Conservation (phyloP, 306 rosid species). For the Medicago ruthenica region DNA sequence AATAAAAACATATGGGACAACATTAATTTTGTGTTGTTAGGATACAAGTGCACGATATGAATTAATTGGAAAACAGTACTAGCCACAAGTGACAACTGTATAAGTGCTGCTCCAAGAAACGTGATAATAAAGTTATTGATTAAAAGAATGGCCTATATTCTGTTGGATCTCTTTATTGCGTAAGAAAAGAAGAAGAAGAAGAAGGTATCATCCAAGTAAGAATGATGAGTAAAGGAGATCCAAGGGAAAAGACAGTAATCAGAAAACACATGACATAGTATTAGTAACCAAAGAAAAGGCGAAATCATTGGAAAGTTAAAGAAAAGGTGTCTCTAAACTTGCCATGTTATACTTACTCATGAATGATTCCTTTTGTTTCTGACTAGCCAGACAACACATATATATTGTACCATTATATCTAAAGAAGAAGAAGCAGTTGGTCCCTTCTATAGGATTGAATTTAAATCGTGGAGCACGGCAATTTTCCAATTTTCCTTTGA, state of each 20-base stretch:
- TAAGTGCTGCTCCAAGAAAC: slow-evolving; percentile 29
- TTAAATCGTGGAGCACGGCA: too few relatives aligned
- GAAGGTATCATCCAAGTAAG: slow-evolving; percentile 7
- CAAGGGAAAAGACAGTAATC: background rate
- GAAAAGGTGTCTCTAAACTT: slow-evolving; percentile 48
- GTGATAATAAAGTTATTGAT: slow-evolving; percentile 36
- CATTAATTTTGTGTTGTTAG: slow-evolving; percentile 16
- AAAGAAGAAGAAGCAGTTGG: background rate
- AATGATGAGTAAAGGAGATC: slow-evolving; percentile 17
- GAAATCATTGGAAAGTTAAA: slow-evolving; percentile 43
- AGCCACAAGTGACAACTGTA: background rate
- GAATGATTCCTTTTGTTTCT: slow-evolving; percentile 48
- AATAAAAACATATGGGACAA: background rate
- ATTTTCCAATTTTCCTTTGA: too few relatives aligned
- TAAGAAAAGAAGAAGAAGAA: slow-evolving; percentile 24
- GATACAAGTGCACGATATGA: background rate
- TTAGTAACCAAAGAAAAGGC: slow-evolving; percentile 22
- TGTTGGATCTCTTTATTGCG: slow-evolving; percentile 37
- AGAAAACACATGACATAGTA: slow-evolving; percentile 24
- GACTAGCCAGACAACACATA: slow-evolving; percentile 9
- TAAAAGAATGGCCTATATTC: slow-evolving; percentile 1
- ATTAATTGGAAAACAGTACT: background rate
- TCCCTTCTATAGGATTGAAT: background rate
- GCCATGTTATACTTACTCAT: slow-evolving; percentile 20
- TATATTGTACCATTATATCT: background rate